Percentiles rank a stretch among this genome's conserved stretches.
phyloP scores from a whole-genome alignment of 2,329 filamentous ascomycete species.

The Fusarium beomiforme region DNA sequence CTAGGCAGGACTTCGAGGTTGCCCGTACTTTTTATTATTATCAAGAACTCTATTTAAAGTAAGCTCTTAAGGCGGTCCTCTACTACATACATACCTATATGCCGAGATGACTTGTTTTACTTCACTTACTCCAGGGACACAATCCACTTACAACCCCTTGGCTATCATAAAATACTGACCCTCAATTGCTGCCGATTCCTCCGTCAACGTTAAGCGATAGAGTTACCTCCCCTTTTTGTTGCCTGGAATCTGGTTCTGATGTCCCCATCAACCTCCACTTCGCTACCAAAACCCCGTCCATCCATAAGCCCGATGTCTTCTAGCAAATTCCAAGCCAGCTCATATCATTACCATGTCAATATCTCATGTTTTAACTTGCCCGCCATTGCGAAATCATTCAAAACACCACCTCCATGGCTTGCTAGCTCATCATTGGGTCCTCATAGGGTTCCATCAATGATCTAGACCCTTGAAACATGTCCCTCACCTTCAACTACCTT shows the following conservation, averaged over 20 bases:
- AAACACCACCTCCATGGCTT: not conserved
- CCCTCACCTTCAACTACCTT: constrained; percentile 8
- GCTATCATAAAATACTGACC: not conserved
- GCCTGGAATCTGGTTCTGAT: constrained; percentile 9
- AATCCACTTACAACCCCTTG: constrained; percentile 1
- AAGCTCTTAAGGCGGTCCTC: not conserved
- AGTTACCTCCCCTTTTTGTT: not conserved
- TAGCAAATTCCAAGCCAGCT: constrained; percentile 13
- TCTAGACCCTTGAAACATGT: constrained; percentile 7
- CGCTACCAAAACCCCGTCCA: not conserved
- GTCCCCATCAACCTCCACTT: constrained; percentile 15
- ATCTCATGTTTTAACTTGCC: constrained; percentile 3
- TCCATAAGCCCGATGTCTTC: constrained; percentile 3
- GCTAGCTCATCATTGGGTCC: constrained; percentile 14
- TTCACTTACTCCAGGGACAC: not conserved
- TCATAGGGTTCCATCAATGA: constrained; percentile 15
- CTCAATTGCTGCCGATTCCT: not conserved
- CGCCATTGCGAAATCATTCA: not conserved
- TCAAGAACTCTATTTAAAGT: not conserved
- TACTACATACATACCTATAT: not conserved
- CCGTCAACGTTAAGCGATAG: not conserved
- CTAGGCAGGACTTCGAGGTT: not conserved
- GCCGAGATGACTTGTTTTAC: not conserved
- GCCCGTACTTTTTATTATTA: not conserved
- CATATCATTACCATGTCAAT: constrained; percentile 14